Conservation (phyloP, 768 basidiomycete species). For the Trametes punicea region DNA sequence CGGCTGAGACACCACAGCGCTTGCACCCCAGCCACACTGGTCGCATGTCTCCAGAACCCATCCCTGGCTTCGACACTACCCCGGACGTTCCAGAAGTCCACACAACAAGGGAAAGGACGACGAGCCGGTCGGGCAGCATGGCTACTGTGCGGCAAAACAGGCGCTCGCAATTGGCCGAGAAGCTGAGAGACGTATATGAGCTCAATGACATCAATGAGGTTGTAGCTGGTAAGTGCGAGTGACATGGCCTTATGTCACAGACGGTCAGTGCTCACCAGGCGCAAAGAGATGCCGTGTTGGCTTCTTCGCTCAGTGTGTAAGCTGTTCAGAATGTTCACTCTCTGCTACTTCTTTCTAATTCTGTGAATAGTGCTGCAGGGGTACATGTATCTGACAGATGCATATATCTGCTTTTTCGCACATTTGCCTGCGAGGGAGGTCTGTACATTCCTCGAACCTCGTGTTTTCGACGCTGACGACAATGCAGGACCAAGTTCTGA, state of each 20-base stretch:
- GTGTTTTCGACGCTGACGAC: background rate
- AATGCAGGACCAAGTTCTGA: slow-evolving; percentile 81
- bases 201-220: slow-evolving; percentile 81
- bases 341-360: background rate
- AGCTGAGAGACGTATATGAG: slow-evolving; percentile 86
- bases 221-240: slow-evolving; percentile 56
- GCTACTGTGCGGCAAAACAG: slow-evolving; percentile 68
- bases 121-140: slow-evolving; percentile 49
- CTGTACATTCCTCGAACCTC: slow-evolving; percentile 17
- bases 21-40: slow-evolving; percentile 1
- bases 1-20: slow-evolving; percentile 30
- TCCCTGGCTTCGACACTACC: slow-evolving; percentile 17
- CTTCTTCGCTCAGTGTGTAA: slow-evolving; percentile 82
- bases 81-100: slow-evolving; percentile 8
- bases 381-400: slow-evolving; percentile 94
- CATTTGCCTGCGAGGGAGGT: slow-evolving; percentile 92
- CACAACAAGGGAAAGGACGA: slow-evolving; percentile 6
- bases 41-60: slow-evolving; percentile 16
- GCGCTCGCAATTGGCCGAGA: slow-evolving; percentile 75
- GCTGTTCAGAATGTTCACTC: slow-evolving; percentile 35
- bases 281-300: slow-evolving; percentile 90
- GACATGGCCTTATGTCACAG: slow-evolving; percentile 6
- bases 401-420: slow-evolving; percentile 94
- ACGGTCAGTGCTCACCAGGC: background rate
- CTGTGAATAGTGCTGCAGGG: slow-evolving; percentile 77